Base-by-base conservation (phyloP, 2,329 filamentous ascomycete genomes). In the Colletotrichum sp. region DNA sequence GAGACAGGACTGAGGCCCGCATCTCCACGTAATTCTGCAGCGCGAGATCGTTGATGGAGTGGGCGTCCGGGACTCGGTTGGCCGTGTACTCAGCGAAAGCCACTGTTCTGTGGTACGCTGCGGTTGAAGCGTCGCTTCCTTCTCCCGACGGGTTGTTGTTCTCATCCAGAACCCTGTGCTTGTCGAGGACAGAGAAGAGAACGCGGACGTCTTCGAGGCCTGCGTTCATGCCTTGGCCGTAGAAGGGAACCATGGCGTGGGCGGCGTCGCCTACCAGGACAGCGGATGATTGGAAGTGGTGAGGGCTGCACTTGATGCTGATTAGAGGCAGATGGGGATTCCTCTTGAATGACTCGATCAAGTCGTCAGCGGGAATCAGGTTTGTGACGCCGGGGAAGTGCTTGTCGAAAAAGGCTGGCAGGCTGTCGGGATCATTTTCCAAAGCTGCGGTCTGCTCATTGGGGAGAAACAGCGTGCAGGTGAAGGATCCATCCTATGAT, bases 221-320 rank as follows among this genome's bases (percentile, higher is more conserved):
- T 0, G 97, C 94, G 81, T 99, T 99, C 93, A 99, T 97, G 48
- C 97, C 97, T 84, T 99, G 97, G 0, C 97, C 97, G 83, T 98
- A 99, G 85, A 99, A 99, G 0, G 97, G 97, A 0, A 99, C 96
- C 93, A 99, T 98, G 73, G 97, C 97, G 83, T 99, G 97, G 0
- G 97, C 96, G 9, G 97, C 96, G 82, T 99, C 97, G 74, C 97
- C 97, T 43, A 99, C 83, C 64, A 99, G 95, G 75, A 98, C 95
- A 36, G 90, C 95, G 1, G 92, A 94, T 28, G 92, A 92, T 65
- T 86, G 88, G 86, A 92, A 95, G 86, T 98, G 95, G 84, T 98
- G 95, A 0, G 97, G 97, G 21, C 90, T 90, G 86, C 96, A 98
- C 85, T 98, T 98, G 82, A 99, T 94, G 82, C 92, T 97, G 82